phyloP scores from a whole-genome alignment of 192 early-diverging fungal genomes.

The Helicostylum pulchrum region DNA sequence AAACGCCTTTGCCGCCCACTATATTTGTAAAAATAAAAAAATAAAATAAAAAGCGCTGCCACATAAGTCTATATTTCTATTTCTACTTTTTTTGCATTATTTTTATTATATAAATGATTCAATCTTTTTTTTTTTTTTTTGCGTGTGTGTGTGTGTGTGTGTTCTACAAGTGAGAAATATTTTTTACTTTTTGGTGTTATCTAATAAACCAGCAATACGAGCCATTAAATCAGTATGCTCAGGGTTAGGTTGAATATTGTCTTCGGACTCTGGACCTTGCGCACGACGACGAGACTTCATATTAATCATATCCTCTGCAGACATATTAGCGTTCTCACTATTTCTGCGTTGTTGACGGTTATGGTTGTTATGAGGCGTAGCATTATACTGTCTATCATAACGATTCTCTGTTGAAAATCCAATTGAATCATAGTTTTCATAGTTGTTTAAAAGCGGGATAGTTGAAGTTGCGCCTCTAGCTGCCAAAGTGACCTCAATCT shows the following conservation, averaged over 20 bases:
- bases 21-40: no score
- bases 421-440: not conserved
- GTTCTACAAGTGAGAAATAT: no score
- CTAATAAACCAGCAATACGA: constrained; percentile 19
- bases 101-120: no score
- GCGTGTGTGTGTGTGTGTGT: no score
- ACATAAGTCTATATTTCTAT: no score
- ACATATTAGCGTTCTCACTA: not conserved
- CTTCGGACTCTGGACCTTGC: constrained; percentile 1
- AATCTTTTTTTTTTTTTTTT: no score
- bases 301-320: constrained; percentile 7
- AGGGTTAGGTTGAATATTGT: constrained; percentile 24
- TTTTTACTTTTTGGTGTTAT: not conserved
- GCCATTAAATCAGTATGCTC: constrained; percentile 19
- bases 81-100: no score
- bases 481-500: constrained; percentile 17
- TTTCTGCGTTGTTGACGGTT: not conserved
- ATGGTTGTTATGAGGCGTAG: no score
- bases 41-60: no score
- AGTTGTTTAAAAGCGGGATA: not conserved
- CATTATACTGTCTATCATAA: no score
- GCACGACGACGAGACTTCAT: not conserved
- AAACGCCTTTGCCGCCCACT: no score
- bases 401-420: no score
- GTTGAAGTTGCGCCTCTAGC: not conserved